Conservation (phyloP, 2,329 filamentous ascomycete species). For the Aspergillus flavus region DNA sequence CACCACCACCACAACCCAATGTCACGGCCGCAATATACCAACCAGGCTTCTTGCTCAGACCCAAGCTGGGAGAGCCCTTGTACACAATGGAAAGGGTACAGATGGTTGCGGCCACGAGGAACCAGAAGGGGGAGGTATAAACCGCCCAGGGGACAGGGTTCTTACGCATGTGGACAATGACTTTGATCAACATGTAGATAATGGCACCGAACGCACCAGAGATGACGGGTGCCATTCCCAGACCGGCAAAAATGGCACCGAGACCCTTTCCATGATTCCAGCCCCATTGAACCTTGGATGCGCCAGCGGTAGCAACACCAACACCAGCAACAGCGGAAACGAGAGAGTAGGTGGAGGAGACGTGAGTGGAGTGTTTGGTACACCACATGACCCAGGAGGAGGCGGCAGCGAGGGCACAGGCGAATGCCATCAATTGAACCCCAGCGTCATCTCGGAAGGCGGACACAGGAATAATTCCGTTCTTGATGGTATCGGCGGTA, state of each 20-base stretch:
- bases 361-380: conserved; percentile 71
- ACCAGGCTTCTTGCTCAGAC: conserved; percentile 60
- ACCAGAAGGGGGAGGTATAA: conserved; percentile 73
- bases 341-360: conserved; percentile 72
- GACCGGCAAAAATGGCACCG: conserved; percentile 67
- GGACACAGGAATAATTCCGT: conserved; percentile 66
- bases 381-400: conserved; percentile 77
- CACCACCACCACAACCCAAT: conserved; percentile 63
- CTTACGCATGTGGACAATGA: conserved; percentile 69
- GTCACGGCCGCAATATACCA: conserved; percentile 70
- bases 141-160: conserved; percentile 74
- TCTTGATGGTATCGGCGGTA: conserved; percentile 78
- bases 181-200: conserved; percentile 75
- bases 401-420: conserved; percentile 36
- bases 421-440: conserved; percentile 65
- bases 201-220: conserved; percentile 65
- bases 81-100: conserved; percentile 79
- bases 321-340: conserved; percentile 70
- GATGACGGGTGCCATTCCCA: conserved; percentile 69
- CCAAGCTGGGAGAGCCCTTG: conserved; percentile 73
- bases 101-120: conserved; percentile 73
- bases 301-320: conserved; percentile 68
- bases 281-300: conserved; percentile 65
- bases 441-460: conserved; percentile 64
- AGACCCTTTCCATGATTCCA: conserved; percentile 70